Evolutionary conservation across 2,329 filamentous ascomycete species (phyloP), one percentile per base, ranked within the genome.

Genomic region (Botryotinia calthae): DNA sequence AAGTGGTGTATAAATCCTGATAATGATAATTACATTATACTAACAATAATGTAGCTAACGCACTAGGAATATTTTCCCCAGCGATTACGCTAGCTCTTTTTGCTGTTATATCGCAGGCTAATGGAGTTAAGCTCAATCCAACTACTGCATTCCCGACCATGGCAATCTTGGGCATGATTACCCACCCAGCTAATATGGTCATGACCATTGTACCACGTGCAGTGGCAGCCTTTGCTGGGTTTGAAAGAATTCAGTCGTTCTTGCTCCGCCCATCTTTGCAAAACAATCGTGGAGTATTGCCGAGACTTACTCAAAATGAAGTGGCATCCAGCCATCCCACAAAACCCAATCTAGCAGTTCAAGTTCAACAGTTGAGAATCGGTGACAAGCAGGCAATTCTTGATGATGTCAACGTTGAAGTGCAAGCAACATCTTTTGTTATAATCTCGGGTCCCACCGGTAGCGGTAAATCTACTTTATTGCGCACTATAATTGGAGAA

Each of bases 401-500:
- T n/a, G 42, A 70, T 3, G 28, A 70, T 42, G 22, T 63, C n/a
- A 71, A 65, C 14, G 46, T 71, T 56, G n/a, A 65, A 42, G 12
- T 66, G 1, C 37, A 2, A 4, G 34, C 10, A 20, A 5, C 8
- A 1, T 71, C 69, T 10, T 56, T 65, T 28, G 34, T 31, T 22
- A 44, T 78, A 28, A 56, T 74, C 37, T 77, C 79, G 0, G 81
- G 81, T 0, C 75, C 78, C 2, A 78, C 79, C 1, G 80, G 80
- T 0, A 71, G 73, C 28, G 81, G 81, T 0, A 83, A 82, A 73
- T 78, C 81, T 0, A 78, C 76, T 3, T 75, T 82, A 4, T 71
- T 77, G 12, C 73, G 76, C 3, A 77, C 78, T 14, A 74, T 81
- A 14, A 71, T 82, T 9, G 81, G 81, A 22, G 81, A 82, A 70